Percentiles rank a stretch among this genome's conserved stretches.
Evolutionary conservation across 805 yeast species (phyloP).

Genomic region (Grigorovia transvaalensis): DNA sequence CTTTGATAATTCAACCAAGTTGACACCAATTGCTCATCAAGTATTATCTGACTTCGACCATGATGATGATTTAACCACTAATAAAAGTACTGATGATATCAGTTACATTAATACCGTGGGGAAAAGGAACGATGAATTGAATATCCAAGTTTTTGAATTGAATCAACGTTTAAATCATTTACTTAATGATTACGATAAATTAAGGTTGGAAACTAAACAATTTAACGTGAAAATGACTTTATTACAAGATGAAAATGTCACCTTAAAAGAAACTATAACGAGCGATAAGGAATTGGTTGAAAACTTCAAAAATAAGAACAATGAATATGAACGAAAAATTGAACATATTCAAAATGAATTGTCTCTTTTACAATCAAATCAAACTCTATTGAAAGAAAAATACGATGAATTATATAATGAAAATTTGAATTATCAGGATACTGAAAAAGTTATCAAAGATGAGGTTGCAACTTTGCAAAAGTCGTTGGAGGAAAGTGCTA

Average conservation of each 20-base stretch:
- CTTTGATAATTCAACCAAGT: slow-evolving; percentile 7
- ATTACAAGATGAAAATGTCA: slow-evolving; percentile 8
- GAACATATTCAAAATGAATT: slow-evolving; percentile 19
- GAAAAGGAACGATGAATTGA: slow-evolving; percentile 16
- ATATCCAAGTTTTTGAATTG: slow-evolving; percentile 12
- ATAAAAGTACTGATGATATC: slow-evolving; percentile 6
- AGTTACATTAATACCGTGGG: slow-evolving; percentile 3
- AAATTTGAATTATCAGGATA: slow-evolving; percentile 3
- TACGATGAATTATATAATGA: slow-evolving; percentile 15
- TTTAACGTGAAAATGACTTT: slow-evolving; percentile 4
- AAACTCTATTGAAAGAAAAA: slow-evolving; percentile 19
- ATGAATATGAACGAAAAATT: slow-evolving; percentile 11
- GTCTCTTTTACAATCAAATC: slow-evolving; percentile 21
- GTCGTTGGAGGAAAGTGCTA: neutral
- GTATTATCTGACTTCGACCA: slow-evolving; percentile 1
- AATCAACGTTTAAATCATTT: slow-evolving; percentile 13
- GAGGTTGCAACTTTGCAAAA: slow-evolving; percentile 3
- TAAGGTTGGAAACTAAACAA: slow-evolving; percentile 7
- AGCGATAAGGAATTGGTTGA: slow-evolving; percentile 8
- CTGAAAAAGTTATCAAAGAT: neutral
- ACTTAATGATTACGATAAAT: slow-evolving; percentile 10
- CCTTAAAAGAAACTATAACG: neutral
- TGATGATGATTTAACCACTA: neutral
- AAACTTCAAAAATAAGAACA: slow-evolving; percentile 6
- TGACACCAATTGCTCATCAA: slow-evolving; percentile 15